phyloP scores from a whole-genome alignment of 352 stramenopile genomes.

The Phytophthora quininea region DNA sequence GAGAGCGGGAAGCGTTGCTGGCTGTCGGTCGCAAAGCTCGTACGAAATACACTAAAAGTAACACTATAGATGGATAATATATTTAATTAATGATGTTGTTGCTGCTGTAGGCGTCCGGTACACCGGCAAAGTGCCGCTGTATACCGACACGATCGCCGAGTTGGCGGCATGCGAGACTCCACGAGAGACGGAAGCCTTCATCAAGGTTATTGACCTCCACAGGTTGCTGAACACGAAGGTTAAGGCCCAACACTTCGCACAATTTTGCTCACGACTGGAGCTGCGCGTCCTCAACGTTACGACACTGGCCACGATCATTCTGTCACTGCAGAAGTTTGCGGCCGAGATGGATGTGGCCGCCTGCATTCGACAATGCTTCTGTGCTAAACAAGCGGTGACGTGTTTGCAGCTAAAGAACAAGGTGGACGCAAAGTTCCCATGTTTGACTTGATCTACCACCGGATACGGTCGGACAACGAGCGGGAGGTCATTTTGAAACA shows the following conservation, averaged over 20 bases:
- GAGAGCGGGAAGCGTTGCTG: conserved; percentile 61
- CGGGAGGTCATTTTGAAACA: conserved; percentile 67
- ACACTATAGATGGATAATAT: not conserved
- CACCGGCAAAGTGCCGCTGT: conserved; percentile 68
- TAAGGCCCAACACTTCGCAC: conserved; percentile 79
- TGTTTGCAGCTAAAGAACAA: conserved; percentile 72
- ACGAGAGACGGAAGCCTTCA: conserved; percentile 65
- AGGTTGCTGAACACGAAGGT: conserved; percentile 71
- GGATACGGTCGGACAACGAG: conserved; percentile 46
- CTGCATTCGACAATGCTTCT: conserved; percentile 68
- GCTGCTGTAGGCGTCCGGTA: conserved; percentile 45
- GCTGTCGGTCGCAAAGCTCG: conserved; percentile 44
- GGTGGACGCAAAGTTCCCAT: conserved; percentile 68
- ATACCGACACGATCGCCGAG: conserved; percentile 68
- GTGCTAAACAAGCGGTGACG: conserved; percentile 37
- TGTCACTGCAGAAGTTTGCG: conserved; percentile 61
- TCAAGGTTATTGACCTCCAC: conserved; percentile 56
- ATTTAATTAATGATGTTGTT: not conserved
- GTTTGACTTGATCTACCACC: conserved; percentile 75
- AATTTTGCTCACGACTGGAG: conserved; percentile 54
- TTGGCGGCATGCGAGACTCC: conserved; percentile 43
- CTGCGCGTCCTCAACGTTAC: conserved; percentile 40
- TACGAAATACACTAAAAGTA: conserved; percentile 16
- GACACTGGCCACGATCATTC: conserved; percentile 57
- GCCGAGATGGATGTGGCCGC: conserved; percentile 53